phyloP scores from a whole-genome alignment of 2,329 filamentous ascomycete genomes.

The Stachybotrys echinatus region DNA sequence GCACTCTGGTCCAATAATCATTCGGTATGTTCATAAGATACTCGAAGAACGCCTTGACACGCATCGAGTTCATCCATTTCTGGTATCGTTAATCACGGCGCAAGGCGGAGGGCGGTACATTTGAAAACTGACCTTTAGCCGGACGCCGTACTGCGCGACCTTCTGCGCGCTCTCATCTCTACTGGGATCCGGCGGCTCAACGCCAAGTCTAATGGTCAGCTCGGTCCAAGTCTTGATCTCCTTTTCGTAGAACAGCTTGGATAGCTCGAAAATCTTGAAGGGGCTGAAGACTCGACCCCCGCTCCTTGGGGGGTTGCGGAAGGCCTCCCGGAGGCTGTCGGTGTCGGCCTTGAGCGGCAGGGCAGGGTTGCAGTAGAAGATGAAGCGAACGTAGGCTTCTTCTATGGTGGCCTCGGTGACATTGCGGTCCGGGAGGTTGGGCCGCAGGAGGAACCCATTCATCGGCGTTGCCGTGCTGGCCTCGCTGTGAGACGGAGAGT shows the following conservation, averaged over 20 bases:
- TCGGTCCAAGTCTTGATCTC: slow-evolving; percentile 94
- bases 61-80: slow-evolving; percentile 97
- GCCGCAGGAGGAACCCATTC: slow-evolving; percentile 10
- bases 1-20: slow-evolving; percentile 74
- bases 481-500: neutral
- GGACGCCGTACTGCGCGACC: slow-evolving; percentile 89
- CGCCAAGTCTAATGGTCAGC: slow-evolving; percentile 78
- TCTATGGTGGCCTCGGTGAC: slow-evolving; percentile 70
- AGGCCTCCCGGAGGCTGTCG: slow-evolving; percentile 65
- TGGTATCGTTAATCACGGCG: slow-evolving; percentile 22
- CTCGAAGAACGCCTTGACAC: slow-evolving; percentile 91
- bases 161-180: slow-evolving; percentile 90
- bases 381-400: slow-evolving; percentile 77
- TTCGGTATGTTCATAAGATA: slow-evolving; percentile 76
- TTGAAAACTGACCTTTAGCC: slow-evolving; percentile 64
- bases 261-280: slow-evolving; percentile 70
- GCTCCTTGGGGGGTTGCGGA: slow-evolving; percentile 76
- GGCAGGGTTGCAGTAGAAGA: slow-evolving; percentile 85
- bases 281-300: slow-evolving; percentile 83
- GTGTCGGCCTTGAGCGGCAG: slow-evolving; percentile 65
- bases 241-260: slow-evolving; percentile 70
- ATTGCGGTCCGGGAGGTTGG: slow-evolving; percentile 56
- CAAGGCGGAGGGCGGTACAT: slow-evolving; percentile 1
- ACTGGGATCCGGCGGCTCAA: slow-evolving; percentile 73
- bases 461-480: slow-evolving; percentile 5